phyloP scores from a whole-genome alignment of 2,329 filamentous ascomycete species.

The Fusarium anguioides region DNA sequence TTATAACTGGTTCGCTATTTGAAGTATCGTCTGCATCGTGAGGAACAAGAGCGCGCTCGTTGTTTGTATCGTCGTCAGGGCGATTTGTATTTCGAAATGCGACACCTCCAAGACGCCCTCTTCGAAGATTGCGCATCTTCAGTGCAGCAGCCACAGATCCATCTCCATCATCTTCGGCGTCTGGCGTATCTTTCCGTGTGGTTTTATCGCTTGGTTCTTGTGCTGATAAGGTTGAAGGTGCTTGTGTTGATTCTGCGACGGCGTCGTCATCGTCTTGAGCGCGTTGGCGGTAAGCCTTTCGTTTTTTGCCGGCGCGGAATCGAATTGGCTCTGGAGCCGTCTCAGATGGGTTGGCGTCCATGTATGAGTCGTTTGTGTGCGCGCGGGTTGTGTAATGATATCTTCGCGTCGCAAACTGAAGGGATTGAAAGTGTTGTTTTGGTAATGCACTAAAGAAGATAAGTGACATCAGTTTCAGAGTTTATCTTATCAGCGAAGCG shows the following conservation, averaged over 20 bases:
- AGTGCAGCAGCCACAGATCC: slow-evolving; percentile 61
- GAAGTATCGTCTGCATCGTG: slow-evolving; percentile 47
- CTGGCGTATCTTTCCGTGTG: background rate
- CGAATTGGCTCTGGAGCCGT: slow-evolving; percentile 53
- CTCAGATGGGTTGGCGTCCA: slow-evolving; percentile 31
- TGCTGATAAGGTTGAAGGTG: slow-evolving; percentile 9
- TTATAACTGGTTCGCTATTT: slow-evolving; percentile 28
- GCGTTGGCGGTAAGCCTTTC: slow-evolving; percentile 69
- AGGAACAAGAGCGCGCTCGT: slow-evolving; percentile 52
- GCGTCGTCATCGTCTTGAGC: slow-evolving; percentile 47
- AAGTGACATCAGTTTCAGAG: slow-evolving; percentile 30
- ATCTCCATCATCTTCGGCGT: slow-evolving; percentile 48
- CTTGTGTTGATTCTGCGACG: slow-evolving; percentile 3
- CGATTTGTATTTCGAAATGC: slow-evolving; percentile 60
- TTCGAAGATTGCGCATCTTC: slow-evolving; percentile 63
- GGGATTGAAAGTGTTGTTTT: slow-evolving; percentile 1
- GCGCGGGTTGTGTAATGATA: background rate
- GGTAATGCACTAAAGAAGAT: background rate
- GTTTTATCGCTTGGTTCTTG: slow-evolving; percentile 8
- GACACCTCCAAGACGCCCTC: slow-evolving; percentile 64
- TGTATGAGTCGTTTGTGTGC: background rate
- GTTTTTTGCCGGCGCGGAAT: slow-evolving; percentile 69
- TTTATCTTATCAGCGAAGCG: slow-evolving; percentile 39
- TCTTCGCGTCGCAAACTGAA: slow-evolving; percentile 8
- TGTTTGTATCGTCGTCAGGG: slow-evolving; percentile 36